Percentiles rank a stretch among this genome's conserved stretches.
Conservation (phyloP, 768 basidiomycete genomes). For the Hemileccinum impolitum region DNA sequence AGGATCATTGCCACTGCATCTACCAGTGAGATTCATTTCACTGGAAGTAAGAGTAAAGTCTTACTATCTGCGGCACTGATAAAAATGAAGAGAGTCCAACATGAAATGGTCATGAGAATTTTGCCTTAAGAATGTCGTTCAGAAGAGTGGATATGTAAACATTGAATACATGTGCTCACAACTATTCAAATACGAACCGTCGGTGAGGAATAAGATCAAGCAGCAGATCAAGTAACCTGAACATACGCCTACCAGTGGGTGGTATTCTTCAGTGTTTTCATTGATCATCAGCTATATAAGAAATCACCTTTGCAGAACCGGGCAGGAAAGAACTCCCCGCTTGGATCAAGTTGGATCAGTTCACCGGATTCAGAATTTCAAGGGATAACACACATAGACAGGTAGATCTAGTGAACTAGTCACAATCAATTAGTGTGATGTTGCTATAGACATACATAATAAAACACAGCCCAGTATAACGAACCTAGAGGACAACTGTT, state of each 20-base stretch:
- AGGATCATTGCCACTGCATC: neutral
- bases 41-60: too few relatives aligned
- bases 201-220: neutral
- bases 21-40: neutral
- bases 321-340: neutral
- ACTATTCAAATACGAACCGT: neutral
- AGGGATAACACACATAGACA: neutral
- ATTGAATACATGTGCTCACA: neutral
- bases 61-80: neutral
- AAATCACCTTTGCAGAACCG: neutral
- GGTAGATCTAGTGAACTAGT: neutral
- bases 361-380: neutral
- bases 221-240: too few relatives aligned
- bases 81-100: neutral
- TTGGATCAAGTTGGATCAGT: neutral
- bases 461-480: neutral
- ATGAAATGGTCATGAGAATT: neutral
- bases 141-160: neutral
- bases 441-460: neutral
- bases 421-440: neutral
- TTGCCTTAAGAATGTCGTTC: neutral
- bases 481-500: neutral
- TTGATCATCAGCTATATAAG: neutral
- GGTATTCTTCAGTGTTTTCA: neutral
- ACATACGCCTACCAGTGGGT: neutral